Percentiles rank a stretch among this genome's conserved stretches.
Evolutionary conservation across 768 basidiomycete species (phyloP).

Genomic region (Bullera alba): DNA sequence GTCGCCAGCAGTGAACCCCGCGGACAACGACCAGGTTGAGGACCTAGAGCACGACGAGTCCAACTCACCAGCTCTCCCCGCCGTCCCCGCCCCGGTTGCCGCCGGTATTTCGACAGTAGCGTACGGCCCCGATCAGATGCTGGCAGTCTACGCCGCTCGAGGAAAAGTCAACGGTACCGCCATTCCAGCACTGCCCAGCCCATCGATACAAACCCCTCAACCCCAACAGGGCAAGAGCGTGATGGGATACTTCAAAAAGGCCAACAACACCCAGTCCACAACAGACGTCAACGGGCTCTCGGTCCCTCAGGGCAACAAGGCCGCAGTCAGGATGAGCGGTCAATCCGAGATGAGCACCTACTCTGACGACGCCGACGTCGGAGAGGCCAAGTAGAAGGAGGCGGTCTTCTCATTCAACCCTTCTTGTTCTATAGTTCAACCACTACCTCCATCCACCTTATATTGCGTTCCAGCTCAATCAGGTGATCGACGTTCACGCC

Average conservation of each 20-base stretch:
- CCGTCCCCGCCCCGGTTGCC: constrained; percentile 3
- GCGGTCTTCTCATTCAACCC: too few relatives aligned
- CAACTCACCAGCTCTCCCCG: neutral
- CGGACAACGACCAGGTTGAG: constrained; percentile 25
- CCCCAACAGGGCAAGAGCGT: too few relatives aligned
- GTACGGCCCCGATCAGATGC: constrained; percentile 43
- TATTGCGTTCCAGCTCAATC: too few relatives aligned
- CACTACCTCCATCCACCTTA: too few relatives aligned
- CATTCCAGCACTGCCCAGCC: constrained; percentile 7
- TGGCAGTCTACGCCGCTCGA: constrained; percentile 44
- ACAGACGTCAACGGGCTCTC: neutral
- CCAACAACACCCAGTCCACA: too few relatives aligned
- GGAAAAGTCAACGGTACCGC: constrained; percentile 16
- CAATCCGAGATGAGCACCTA: neutral
- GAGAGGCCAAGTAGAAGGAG: neutral
- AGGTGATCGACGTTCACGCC: too few relatives aligned
- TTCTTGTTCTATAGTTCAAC: too few relatives aligned
- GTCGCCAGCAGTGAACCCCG: constrained; percentile 3
- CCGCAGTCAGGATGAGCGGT: neutral
- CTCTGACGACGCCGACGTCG: neutral
- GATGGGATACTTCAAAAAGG: too few relatives aligned
- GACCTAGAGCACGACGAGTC: constrained; percentile 15
- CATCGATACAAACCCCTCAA: constrained; percentile 14
- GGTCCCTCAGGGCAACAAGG: neutral
- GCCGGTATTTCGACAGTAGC: constrained; percentile 19